These are phyloP conservation scores for Candida tetrigidarum DNA, from an alignment of 1,139 yeast genomes.

Conservation along the genomic window DNA sequence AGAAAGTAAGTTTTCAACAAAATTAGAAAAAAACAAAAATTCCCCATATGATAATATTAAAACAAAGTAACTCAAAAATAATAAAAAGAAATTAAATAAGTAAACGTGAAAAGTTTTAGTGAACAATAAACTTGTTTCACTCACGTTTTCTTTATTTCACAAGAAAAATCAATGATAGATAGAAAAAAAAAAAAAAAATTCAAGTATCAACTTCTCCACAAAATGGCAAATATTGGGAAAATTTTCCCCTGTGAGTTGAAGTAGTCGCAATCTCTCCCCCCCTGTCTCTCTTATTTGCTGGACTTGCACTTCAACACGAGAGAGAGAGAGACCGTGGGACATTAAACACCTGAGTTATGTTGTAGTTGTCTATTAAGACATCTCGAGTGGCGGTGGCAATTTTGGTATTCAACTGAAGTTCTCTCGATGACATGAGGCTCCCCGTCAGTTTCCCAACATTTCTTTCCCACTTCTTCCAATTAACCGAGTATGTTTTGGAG, in stretches of 20 bases:
- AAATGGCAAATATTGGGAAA: neutral
- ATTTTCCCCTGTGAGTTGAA: neutral
- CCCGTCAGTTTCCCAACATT: neutral
- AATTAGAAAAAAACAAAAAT: neutral
- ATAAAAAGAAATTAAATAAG: neutral
- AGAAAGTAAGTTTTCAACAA: neutral
- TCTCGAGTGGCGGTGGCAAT: too few species aligned
- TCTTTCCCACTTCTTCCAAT: neutral
- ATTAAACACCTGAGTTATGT: too few species aligned
- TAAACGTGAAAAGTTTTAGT: neutral
- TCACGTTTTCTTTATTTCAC: neutral
- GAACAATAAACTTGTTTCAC: neutral
- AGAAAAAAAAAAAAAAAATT: too few species aligned
- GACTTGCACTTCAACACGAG: too few species aligned
- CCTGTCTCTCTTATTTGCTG: neutral
- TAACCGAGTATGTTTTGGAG: conserved; percentile 5
- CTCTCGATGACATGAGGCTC: neutral
- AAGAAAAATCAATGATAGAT: neutral
- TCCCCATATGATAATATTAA: neutral
- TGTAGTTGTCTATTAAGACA: too few species aligned
- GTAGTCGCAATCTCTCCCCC: neutral
- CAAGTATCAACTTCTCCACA: conserved; percentile 2
- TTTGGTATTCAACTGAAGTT: too few species aligned
- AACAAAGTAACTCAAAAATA: too few species aligned
- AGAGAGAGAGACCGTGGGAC: too few species aligned